Base-by-base conservation (phyloP, 2,329 filamentous ascomycete species). In the Trichoderma cornu-damae region DNA sequence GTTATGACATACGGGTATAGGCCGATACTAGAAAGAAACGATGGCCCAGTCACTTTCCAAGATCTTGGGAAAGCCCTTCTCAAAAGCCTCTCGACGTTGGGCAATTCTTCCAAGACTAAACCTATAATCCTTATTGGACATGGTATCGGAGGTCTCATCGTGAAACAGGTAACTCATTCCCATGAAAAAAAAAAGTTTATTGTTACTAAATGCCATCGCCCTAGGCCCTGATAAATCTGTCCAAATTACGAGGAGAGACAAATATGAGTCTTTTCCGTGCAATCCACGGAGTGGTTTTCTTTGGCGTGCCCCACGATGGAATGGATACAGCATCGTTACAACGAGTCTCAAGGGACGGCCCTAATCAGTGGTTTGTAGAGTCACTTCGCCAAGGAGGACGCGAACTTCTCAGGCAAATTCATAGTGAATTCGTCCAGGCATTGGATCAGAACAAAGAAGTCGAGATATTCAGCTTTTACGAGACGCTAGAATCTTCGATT, bases 1-100 rank as follows among this genome's bases (percentile, higher is more conserved):
- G 14, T 53, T 14, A 53, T 53, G 50, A 44, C 14, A 53, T 53
- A 53, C n/a, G 50, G 50, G 3, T 24, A 35, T 9, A 8, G 26
- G 12, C 34, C 40, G 11, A 16, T 52, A 3, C 14, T 32, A 20
- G 5, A 42, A 12, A 16, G 2, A 26, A 14, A 3, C 6, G 14
- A 26, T 3, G 20, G 28, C 0, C 8, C 3, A 1, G 22, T 16
- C 6, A 26, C 32, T 6, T 24, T 49, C 3, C 16, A 48, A 48
- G 46, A 32, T 18, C 4, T 37, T n/a, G 32, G 30, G 9, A 18
- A 24, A 37, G 32, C 32, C 6, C 22, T 49, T 38, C 14, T 49
- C 8, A 37, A 38, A 16, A 22, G 12, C 8, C 32, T 37, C 32
- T 5, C 4, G 3, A 8, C 30, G 7, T 9, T 48, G 4, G 18